Evolutionary conservation across 164 flowering plant species (phyloP), one percentile per base, ranked within the genome.

Genomic region (Liquidambar formosana): DNA sequence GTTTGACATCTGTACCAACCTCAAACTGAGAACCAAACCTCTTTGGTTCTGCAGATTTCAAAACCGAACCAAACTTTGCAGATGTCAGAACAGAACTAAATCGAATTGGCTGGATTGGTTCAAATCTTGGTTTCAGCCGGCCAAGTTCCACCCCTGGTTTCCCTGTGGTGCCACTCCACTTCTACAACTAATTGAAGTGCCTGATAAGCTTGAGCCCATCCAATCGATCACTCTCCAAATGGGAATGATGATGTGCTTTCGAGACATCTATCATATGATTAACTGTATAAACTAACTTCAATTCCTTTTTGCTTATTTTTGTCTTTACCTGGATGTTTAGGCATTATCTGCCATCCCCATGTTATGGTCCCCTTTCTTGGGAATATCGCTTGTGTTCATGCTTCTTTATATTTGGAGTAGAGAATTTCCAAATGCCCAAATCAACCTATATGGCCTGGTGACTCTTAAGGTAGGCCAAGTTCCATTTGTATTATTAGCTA

Each of bases 341-440:
- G 78, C 54, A 3, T 47, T 82, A 13, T 59, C 85, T 5, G 80
- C 75, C 43, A 80, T 89, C 62, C 94, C 96, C 15, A 51, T 78
- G 15, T 75, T 90, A 41, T 4, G 61, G 75, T 25, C 83, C 23
- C 71, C 79, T 3, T 90, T 86, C 79, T 64, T 90, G 41, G 97
- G 92, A 63, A 48, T 83, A 61, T 92, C 97, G 11, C 76, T 92
- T 61, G 93, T 92, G 23, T 92, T 89, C 84, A 92, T 92, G 96
- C 93, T 90, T 70, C 73, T 92, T 13, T 92, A 92, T 73, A 80
- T 90, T 25, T 92, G 97, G 96, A 89, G 96, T 72, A 84, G 97
- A 78, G 97, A 92, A 66, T 90, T 75, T 63, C 97, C 97, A 45
- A 89, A 78, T 81, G 93, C 91, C 41, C 83, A 82, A 64, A 82